These are phyloP conservation scores for Byssoonygena ceratinophila DNA, from an alignment of 2,329 filamentous ascomycete genomes.

Conservation along the genomic window DNA sequence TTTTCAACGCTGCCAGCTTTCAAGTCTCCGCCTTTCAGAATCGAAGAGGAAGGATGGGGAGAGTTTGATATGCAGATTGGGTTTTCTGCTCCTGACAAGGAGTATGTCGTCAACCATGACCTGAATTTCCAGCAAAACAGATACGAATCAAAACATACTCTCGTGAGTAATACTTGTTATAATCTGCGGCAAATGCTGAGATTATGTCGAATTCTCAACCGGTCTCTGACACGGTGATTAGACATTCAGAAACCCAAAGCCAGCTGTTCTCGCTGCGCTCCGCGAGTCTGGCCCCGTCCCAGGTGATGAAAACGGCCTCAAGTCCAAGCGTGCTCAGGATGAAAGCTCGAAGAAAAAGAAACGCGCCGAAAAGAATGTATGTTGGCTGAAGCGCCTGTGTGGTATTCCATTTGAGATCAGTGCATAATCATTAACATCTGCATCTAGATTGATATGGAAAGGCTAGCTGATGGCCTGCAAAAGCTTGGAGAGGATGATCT, in stretches of 20 bases:
- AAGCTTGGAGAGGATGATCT: constrained; percentile 88
- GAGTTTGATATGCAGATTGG: constrained; percentile 93
- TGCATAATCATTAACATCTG: not conserved
- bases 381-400: constrained; percentile 16
- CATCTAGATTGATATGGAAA: constrained; percentile 72
- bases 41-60: constrained; percentile 92
- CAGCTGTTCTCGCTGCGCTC: constrained; percentile 66
- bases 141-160: constrained; percentile 72
- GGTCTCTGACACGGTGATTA: constrained; percentile 21
- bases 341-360: constrained; percentile 67
- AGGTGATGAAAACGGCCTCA: constrained; percentile 54
- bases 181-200: not conserved
- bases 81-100: constrained; percentile 76
- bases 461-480: constrained; percentile 82
- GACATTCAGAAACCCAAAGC: constrained; percentile 86
- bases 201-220: not conserved
- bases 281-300: constrained; percentile 79
- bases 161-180: constrained; percentile 44
- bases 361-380: constrained; percentile 51
- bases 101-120: constrained; percentile 72
- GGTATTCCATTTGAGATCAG: not conserved
- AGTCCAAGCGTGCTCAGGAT: constrained; percentile 50
- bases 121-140: constrained; percentile 74
- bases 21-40: constrained; percentile 74
- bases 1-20: constrained; percentile 47